Evolutionary conservation across 1,284 basidiomycete genomes (phyloP).

Genomic region (Anthracocystis walkeri): DNA sequence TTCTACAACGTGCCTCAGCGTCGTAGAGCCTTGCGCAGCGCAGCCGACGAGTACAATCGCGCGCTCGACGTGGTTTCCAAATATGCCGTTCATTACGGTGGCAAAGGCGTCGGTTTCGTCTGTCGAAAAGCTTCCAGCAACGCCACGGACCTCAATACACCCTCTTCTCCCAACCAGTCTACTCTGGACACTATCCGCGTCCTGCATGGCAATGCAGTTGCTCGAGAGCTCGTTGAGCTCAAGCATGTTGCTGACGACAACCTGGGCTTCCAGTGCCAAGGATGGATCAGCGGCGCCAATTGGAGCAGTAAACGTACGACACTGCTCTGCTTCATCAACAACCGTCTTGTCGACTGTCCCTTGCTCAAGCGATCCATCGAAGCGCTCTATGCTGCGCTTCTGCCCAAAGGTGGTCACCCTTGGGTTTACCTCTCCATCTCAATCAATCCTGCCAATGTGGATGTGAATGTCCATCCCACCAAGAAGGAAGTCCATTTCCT

Average conservation of each 20-base stretch:
- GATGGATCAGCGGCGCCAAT: constrained; percentile 86
- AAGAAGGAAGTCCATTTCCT: constrained; percentile 97
- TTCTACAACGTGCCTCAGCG: constrained; percentile 95
- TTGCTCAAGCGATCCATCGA: constrained; percentile 90
- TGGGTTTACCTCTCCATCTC: constrained; percentile 91
- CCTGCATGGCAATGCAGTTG: constrained; percentile 84
- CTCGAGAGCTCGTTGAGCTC: constrained; percentile 79
- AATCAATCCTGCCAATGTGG: constrained; percentile 87
- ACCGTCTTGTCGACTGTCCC: constrained; percentile 90
- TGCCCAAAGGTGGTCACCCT: constrained; percentile 91
- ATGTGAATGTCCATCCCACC: constrained; percentile 98
- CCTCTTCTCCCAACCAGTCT: constrained; percentile 75
- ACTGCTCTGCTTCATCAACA: constrained; percentile 96
- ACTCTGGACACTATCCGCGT: constrained; percentile 80
- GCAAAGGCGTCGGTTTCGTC: constrained; percentile 78
- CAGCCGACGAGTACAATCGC: constrained; percentile 91
- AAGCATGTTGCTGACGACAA: constrained; percentile 52
- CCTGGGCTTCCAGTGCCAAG: constrained; percentile 71
- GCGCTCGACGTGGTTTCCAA: constrained; percentile 93
- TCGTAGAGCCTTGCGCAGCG: constrained; percentile 83
- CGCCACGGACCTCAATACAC: constrained; percentile 80
- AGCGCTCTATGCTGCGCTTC: constrained; percentile 82
- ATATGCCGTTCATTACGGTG: constrained; percentile 76
- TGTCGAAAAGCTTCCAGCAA: constrained; percentile 71
- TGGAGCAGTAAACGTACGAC: constrained; percentile 87